Base-by-base conservation (phyloP, 2,329 filamentous ascomycete genomes). In the Aspergillus latus region DNA sequence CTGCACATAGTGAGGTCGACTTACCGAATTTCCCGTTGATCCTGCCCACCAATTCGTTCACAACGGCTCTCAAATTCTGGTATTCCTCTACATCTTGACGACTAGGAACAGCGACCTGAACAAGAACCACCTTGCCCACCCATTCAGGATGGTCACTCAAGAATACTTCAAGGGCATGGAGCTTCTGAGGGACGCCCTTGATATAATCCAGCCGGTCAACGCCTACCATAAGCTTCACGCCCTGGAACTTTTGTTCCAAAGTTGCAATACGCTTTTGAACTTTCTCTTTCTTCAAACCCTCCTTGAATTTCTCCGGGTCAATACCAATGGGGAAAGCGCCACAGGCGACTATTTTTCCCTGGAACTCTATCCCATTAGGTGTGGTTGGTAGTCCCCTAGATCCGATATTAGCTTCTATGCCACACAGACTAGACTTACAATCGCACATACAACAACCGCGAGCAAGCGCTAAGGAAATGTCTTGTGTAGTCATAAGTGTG, bases 401-500 rank as follows among this genome's bases (percentile, higher is more conserved):
- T 34, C 52, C 36, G 21, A 16, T 45, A 39, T 63, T 59, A 66
- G 59, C 51, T 49, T 40, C 13, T n/a, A 5, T 28, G 4, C 11
- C 5, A 30, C 57, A 45, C 57, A 49, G 8, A 44, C 21, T 21
- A 6, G 5, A 9, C 8, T 5, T 26, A 32, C 7, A 4, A n/a
- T 32, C 21, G 32, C 15, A 74, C 84, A 72, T 80, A 89, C 80
- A 97, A 81, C 64, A 97, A 94, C 62, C 93, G 88, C n/a, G 92
- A 93, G 77, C 94, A 97, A 71, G 90, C 93, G 77, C 92, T 96
- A 63, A 99, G 78, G 78, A 97, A 99, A 76, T 99, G 94, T 51
- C 94, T 85, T n/a, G 92, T 93, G 70, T 99, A 99, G 77, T 97
- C 93, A 78, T 97, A 97, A 29, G 94, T 99, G 76, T 99, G 94